Evolutionary conservation across 2,329 filamentous ascomycete genomes (phyloP).

Genomic region (Penicillium sp.): DNA sequence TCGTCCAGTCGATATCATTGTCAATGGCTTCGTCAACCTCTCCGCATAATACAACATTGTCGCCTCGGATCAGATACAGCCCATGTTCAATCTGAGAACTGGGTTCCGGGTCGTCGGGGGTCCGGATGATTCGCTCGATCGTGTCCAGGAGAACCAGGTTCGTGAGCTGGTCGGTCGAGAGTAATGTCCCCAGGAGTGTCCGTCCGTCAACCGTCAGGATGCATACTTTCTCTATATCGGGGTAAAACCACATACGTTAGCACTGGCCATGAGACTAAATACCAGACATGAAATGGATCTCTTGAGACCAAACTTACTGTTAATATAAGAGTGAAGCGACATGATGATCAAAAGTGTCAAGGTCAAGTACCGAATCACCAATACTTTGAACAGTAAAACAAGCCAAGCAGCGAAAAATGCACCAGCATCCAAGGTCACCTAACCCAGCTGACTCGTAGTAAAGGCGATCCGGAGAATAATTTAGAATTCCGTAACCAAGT

Average conservation of each 20-base stretch:
- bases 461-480: no score
- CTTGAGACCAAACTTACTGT: constrained; percentile 40
- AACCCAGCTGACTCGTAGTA: no score
- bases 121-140: constrained; percentile 81
- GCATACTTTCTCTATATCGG: constrained; percentile 69
- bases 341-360: constrained; percentile 27
- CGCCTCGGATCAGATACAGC: constrained; percentile 82
- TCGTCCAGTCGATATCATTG: constrained; percentile 79
- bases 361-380: no score
- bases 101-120: constrained; percentile 69
- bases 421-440: no score
- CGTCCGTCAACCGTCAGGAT: constrained; percentile 88
- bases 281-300: no score
- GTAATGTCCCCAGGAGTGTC: constrained; percentile 70
- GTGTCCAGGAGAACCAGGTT: constrained; percentile 81
- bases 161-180: constrained; percentile 81
- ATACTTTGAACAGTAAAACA: no score
- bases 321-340: constrained; percentile 48
- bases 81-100: constrained; percentile 75
- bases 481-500: no score
- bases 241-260: no score
- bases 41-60: constrained; percentile 86
- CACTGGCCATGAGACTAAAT: no score
- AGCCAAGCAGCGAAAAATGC: no score
- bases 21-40: constrained; percentile 84